Conservation (phyloP, 2,329 filamentous ascomycete genomes). For the Onygenales sp. region DNA sequence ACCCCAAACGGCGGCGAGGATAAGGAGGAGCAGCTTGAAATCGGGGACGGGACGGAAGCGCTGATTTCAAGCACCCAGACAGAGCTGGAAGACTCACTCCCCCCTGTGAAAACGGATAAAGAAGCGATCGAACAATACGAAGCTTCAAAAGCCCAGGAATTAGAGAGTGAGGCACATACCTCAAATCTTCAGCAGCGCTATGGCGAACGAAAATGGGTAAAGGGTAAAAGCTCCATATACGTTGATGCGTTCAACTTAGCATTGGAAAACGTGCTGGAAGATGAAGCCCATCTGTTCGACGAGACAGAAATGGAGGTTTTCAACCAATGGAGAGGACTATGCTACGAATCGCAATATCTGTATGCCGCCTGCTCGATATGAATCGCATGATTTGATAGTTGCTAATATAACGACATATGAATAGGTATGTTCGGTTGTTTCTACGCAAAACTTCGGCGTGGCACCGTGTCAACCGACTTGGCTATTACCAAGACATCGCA, state of each 20-base stretch:
- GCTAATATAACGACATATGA: not conserved
- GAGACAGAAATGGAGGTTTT: constrained; percentile 71
- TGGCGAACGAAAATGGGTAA: constrained; percentile 53
- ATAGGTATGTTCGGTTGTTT: constrained; percentile 82
- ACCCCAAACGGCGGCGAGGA: not conserved
- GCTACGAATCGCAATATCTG: constrained; percentile 85
- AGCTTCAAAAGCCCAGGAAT: constrained; percentile 51
- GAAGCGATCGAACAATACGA: constrained; percentile 76
- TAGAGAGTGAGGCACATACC: constrained; percentile 26
- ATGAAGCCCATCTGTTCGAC: constrained; percentile 82
- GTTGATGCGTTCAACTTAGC: constrained; percentile 95
- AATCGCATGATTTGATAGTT: no score
- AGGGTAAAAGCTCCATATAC: constrained; percentile 81
- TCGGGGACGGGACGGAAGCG: constrained; percentile 24
- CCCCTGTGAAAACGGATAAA: constrained; percentile 55
- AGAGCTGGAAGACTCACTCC: constrained; percentile 63
- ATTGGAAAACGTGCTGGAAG: constrained; percentile 76
- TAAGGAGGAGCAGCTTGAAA: constrained; percentile 13
- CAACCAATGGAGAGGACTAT: constrained; percentile 58
- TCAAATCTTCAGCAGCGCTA: constrained; percentile 32
- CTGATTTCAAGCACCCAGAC: constrained; percentile 40
- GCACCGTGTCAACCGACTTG: constrained; percentile 71
- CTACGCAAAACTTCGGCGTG: constrained; percentile 83
- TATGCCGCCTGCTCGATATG: constrained; percentile 37
- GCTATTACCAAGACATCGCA: constrained; percentile 74